Evolutionary conservation across 2,329 filamentous ascomycete species (phyloP).

Genomic region (Colletotrichum sp.): DNA sequence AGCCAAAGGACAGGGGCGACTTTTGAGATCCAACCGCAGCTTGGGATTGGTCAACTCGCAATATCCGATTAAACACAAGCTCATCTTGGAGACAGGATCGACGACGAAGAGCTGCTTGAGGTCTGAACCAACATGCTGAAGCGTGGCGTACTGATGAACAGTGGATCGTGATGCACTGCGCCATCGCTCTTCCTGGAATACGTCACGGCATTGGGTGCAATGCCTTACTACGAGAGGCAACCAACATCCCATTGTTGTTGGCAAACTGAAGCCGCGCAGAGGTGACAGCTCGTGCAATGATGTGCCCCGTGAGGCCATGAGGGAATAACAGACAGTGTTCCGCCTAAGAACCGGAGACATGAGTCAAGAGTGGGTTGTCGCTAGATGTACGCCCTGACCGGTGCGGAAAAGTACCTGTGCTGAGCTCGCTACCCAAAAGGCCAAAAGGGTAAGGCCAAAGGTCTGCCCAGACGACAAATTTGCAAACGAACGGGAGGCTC

Average conservation of each 20-base stretch:
- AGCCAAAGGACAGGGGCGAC: not conserved
- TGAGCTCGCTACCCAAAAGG: not conserved
- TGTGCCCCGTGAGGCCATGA: not conserved
- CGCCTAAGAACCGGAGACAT: not conserved
- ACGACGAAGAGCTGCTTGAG: not conserved
- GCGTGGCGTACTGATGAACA: not conserved
- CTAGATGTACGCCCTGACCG: not conserved
- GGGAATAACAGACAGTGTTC: not conserved
- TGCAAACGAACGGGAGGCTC: not conserved
- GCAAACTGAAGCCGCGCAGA: not conserved
- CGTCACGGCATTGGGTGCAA: not conserved
- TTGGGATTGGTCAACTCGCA: not conserved
- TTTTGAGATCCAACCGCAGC: not conserved
- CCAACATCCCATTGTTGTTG: not conserved
- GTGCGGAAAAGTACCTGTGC: not conserved
- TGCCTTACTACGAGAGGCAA: not conserved
- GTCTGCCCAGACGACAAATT: not conserved
- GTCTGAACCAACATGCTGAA: not conserved
- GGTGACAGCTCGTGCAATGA: not conserved
- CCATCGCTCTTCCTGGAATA: not conserved
- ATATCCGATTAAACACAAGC: not conserved
- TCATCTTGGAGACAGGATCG: not conserved
- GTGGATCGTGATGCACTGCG: not conserved
- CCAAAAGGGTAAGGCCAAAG: not conserved
- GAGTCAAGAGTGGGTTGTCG: conserved; percentile 6